Base-by-base conservation (phyloP, 2,329 filamentous ascomycete species). In the Aurifilum marmelostoma region DNA sequence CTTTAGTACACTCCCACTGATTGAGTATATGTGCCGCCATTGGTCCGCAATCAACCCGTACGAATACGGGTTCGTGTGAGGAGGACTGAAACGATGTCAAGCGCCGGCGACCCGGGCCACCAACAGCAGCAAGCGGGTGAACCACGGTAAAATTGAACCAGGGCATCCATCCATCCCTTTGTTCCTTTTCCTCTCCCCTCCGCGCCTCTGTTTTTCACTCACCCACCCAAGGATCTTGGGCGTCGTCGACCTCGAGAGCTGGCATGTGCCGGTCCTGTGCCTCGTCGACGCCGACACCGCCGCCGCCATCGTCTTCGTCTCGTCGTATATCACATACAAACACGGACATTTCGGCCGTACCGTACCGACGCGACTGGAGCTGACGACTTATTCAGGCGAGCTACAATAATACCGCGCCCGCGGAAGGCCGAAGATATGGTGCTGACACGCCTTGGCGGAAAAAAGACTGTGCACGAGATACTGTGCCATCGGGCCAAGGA, bases 401-500 rank as follows among this genome's bases (percentile, higher is more conserved):
- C 43, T 47, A 47, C 9, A 59, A 14, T 34, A 11, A 21, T 11
- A n/a, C 32, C 56, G 16, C 16, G 56, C 29, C 56, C 56, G 56
- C 56, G 56, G 56, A 59, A 6, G 56, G 9, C 56, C 56, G 56
- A 59, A 27, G 56, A 59, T 37, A 59, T 12, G 14, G 56, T 32
- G 56, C 56, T 59, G 32, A 59, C 54, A 58, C 24, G 6, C 24
- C 27, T 56, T 5, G 24, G 52, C 52, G 24, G 52, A 12, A 9
- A 32, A 16, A 27, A 34, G 54, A 34, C 56, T 21, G 29, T 37
- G 56, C 32, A 29, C 32, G 32, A 37, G 18, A 29, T 59, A 37
- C 29, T 59, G 56, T 37, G 56, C 29, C 56, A 37, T 37, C 56
- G 56, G 56, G 56, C 56, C 56, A 59, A 32, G 29, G 29, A 37